Percentiles rank a stretch among this genome's conserved stretches.
phyloP scores from a whole-genome alignment of 768 basidiomycete genomes.

The Jaapia argillacea region DNA sequence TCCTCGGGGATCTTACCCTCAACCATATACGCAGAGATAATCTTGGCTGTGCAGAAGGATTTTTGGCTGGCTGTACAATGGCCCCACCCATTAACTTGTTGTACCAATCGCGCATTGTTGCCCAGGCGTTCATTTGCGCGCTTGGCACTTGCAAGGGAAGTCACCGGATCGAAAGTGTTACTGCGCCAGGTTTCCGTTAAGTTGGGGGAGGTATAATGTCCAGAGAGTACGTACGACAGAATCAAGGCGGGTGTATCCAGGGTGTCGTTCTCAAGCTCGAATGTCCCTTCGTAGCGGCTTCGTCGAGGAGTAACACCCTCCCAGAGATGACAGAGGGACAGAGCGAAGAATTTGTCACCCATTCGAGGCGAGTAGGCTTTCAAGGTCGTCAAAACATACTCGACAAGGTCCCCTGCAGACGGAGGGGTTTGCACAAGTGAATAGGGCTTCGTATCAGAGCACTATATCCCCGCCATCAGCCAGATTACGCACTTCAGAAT shows the following conservation, averaged over 20 bases:
- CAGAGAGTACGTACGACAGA: neutral
- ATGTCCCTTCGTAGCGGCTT: neutral
- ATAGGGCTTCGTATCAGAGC: neutral
- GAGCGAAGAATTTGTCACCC: neutral
- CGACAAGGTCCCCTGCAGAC: neutral
- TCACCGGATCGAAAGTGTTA: constrained; percentile 1
- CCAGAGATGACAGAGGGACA: neutral
- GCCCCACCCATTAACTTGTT: neutral
- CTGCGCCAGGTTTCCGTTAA: neutral
- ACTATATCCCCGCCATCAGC: neutral
- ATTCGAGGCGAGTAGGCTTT: neutral
- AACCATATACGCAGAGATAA: neutral
- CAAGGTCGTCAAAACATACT: neutral
- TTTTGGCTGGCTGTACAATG: neutral
- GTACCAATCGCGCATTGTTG: neutral
- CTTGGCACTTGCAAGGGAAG: neutral
- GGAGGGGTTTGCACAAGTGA: neutral
- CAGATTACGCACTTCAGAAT: too few relatives aligned
- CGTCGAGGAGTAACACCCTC: neutral
- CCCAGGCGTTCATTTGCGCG: neutral
- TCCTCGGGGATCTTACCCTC: neutral
- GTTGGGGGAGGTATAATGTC: neutral
- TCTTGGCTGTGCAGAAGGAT: neutral
- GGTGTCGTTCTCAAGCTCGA: neutral
- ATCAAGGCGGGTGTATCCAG: neutral